phyloP scores from a whole-genome alignment of 1,284 basidiomycete species.

The Amylostereum areolatum region DNA sequence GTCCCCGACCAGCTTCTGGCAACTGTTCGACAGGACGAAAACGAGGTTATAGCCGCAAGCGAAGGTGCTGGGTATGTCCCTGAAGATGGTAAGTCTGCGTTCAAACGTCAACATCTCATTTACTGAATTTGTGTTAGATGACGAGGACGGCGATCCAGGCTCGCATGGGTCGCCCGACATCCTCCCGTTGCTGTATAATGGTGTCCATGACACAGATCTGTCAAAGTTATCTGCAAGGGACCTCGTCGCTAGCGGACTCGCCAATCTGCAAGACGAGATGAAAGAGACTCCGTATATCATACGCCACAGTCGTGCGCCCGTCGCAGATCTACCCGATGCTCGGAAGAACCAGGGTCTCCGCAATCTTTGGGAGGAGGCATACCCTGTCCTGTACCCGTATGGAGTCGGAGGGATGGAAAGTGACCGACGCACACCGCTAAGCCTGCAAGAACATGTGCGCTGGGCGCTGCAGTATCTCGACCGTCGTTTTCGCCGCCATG shows the following conservation, averaged over 20 bases:
- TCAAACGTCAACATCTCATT: constrained; percentile 6
- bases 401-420: constrained; percentile 31
- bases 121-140: neutral
- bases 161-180: neutral
- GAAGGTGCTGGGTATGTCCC: constrained; percentile 27
- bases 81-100: constrained; percentile 3
- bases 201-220: constrained; percentile 16
- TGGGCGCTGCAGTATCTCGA: constrained; percentile 33
- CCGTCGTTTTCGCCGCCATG: constrained; percentile 23
- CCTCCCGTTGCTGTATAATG: constrained; percentile 10
- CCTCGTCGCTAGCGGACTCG: constrained; percentile 12
- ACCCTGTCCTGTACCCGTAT: constrained; percentile 34
- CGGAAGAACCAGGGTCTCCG: constrained; percentile 24
- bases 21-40: constrained; percentile 13
- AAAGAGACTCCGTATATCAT: constrained; percentile 24
- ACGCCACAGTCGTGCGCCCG: constrained; percentile 13
- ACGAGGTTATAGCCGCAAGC: constrained; percentile 14
- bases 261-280: constrained; percentile 10
- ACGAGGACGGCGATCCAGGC: too few relatives aligned
- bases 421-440: constrained; percentile 11
- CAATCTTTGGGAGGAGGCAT: constrained; percentile 23
- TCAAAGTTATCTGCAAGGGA: constrained; percentile 6
- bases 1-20: constrained; percentile 23
- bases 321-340: constrained; percentile 6
- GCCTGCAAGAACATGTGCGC: constrained; percentile 25